Conservation (phyloP, 768 basidiomycete genomes). For the Russula vinacea region DNA sequence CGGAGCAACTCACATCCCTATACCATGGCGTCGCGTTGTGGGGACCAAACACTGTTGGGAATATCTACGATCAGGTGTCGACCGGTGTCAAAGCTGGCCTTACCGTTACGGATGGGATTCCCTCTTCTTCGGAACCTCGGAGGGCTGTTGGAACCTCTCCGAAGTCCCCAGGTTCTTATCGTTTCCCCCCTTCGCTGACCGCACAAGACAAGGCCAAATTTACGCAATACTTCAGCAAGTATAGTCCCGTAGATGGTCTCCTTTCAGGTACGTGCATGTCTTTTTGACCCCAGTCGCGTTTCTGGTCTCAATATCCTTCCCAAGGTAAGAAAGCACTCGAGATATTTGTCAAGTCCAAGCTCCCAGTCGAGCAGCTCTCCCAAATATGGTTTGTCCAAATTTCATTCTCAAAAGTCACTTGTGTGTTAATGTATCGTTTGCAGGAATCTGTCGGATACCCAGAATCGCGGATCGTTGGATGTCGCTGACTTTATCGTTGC, state of each 20-base stretch:
- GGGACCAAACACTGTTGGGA: too few relatives aligned
- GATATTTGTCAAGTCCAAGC: constrained; percentile 87
- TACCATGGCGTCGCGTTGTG: too few relatives aligned
- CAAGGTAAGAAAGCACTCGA: constrained; percentile 84
- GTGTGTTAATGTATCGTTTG: constrained; percentile 2
- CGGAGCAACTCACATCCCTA: too few relatives aligned
- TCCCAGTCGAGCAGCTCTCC: constrained; percentile 80
- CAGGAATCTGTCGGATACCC: constrained; percentile 95
- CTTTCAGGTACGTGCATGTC: constrained; percentile 58
- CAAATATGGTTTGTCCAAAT: constrained; percentile 75
- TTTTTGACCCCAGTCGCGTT: not conserved
- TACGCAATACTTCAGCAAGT: constrained; percentile 66
- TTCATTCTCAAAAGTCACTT: not conserved
- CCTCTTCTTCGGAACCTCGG: constrained; percentile 52
- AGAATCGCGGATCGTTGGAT: constrained; percentile 86
- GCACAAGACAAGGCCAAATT: constrained; percentile 85
- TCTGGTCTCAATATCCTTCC: constrained; percentile 15
- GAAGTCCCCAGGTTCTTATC: constrained; percentile 51
- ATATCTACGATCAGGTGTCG: too few relatives aligned
- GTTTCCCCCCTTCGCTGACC: constrained; percentile 61
- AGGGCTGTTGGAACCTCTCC: constrained; percentile 48
- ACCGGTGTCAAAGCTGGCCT: constrained; percentile 74
- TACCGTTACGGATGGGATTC: constrained; percentile 72
- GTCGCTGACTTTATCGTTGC: constrained; percentile 89
- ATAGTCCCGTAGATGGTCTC: constrained; percentile 71